A percentile compares a stretch with the other conserved stretches of the same genome.
phyloP scores from a whole-genome alignment of 2,329 filamentous ascomycete species.

The Apiospora koreana region DNA sequence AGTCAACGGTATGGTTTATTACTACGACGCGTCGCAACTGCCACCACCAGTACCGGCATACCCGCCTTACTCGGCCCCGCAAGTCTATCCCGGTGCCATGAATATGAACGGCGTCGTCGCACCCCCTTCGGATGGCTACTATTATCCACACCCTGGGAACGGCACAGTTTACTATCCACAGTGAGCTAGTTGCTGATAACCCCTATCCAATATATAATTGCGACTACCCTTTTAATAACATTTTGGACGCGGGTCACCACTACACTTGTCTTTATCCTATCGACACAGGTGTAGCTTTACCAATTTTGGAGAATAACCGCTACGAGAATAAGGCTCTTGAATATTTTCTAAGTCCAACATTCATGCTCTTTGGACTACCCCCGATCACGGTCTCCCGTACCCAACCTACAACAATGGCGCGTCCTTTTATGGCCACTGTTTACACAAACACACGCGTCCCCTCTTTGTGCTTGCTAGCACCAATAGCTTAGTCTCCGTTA shows the following conservation, averaged over 20 bases:
- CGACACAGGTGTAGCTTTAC: neutral
- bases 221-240: neutral
- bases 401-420: neutral
- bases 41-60: slow-evolving; percentile 53
- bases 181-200: slow-evolving; percentile 36
- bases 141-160: slow-evolving; percentile 60
- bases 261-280: neutral
- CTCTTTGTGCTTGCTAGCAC: neutral
- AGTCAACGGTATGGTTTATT: slow-evolving; percentile 94
- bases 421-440: slow-evolving; percentile 11
- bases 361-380: neutral
- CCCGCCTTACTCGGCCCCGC: slow-evolving; percentile 48
- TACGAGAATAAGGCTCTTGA: neutral
- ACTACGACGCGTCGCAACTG: slow-evolving; percentile 80
- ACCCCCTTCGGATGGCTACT: slow-evolving; percentile 67
- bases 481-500: slow-evolving; percentile 10
- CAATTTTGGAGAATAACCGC: neutral
- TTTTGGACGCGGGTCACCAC: neutral
- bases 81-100: slow-evolving; percentile 54
- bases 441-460: neutral
- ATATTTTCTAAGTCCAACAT: neutral
- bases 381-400: neutral
- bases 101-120: slow-evolving; percentile 83
- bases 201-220: neutral
- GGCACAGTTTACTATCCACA: slow-evolving; percentile 64